These are phyloP conservation scores for Quaeritorhiza haematococci DNA, from an alignment of 371 early-diverging fungal species.

Conservation along the genomic window DNA sequence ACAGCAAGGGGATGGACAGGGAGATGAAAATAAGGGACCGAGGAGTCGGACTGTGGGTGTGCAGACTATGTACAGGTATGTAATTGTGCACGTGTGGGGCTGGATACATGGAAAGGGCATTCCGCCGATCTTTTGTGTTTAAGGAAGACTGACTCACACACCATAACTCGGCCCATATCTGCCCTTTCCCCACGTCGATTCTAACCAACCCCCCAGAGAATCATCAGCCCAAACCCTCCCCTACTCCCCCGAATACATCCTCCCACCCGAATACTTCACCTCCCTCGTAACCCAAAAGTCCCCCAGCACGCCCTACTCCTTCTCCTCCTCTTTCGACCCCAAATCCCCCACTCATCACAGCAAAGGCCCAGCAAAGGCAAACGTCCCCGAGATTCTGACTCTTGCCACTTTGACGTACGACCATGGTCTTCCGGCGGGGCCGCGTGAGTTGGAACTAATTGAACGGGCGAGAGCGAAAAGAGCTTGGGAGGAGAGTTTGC, in stretches of 20 bases:
- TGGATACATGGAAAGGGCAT: too few species aligned
- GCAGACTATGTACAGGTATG: constrained; percentile 43
- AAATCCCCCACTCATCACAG: too few species aligned
- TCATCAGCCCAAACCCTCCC: constrained; percentile 54
- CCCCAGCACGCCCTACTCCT: too few species aligned
- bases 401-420: constrained; percentile 43
- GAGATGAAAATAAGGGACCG: constrained; percentile 4
- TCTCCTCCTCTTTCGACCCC: too few species aligned
- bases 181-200: background rate
- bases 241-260: constrained; percentile 51
- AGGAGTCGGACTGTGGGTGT: constrained; percentile 30
- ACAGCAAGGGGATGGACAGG: too few species aligned
- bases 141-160: too few species aligned
- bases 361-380: constrained; percentile 13
- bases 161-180: background rate
- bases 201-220: constrained; percentile 30
- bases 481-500: constrained; percentile 49
- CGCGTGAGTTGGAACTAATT: constrained; percentile 53
- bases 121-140: too few species aligned
- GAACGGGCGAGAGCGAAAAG: constrained; percentile 50
- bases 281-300: too few species aligned
- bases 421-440: constrained; percentile 42
- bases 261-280: constrained; percentile 9
- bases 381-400: constrained; percentile 45
- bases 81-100: background rate